Evolutionary conservation across 106 monocot species (phyloP).

Genomic region (Chionographis japonica): DNA sequence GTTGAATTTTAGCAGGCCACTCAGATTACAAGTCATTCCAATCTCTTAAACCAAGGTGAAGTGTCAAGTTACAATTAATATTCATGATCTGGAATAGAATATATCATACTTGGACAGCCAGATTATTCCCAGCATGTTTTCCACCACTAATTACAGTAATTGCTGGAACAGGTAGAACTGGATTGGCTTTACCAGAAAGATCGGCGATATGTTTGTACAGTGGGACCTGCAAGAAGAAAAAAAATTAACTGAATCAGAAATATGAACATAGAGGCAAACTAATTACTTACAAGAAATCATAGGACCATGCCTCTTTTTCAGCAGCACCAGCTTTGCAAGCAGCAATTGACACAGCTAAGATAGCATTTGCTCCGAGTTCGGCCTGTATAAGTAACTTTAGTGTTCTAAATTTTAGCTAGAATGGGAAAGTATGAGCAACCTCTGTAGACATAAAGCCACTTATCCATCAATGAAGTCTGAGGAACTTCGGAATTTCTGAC

Average conservation of each 20-base stretch:
- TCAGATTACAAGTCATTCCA: too few relatives aligned
- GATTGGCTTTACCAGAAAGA: conserved; percentile 79
- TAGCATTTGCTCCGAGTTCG: conserved; percentile 93
- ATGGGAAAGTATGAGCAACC: too few relatives aligned
- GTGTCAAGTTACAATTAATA: conserved; percentile 5
- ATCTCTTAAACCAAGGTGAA: too few relatives aligned
- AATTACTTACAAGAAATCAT: neutral
- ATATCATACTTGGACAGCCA: conserved; percentile 78
- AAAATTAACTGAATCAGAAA: conserved; percentile 4
- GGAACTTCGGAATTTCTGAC: too few relatives aligned
- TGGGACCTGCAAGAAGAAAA: conserved; percentile 51
- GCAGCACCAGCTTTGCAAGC: conserved; percentile 99
- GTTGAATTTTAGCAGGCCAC: neutral
- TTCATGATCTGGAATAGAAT: conserved; percentile 38
- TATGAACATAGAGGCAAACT: neutral
- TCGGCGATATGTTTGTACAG: conserved; percentile 92
- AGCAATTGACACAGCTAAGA: conserved; percentile 94
- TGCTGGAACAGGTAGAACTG: conserved; percentile 79
- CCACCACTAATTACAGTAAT: conserved; percentile 87
- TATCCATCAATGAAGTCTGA: too few relatives aligned
- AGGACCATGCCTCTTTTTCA: conserved; percentile 67
- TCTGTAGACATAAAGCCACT: too few relatives aligned
- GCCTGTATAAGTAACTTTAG: conserved; percentile 32
- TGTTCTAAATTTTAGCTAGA: too few relatives aligned
- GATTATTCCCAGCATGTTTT: conserved; percentile 86